These are phyloP conservation scores for Phlyctochytrium planicorne DNA, from an alignment of 192 early-diverging fungal genomes.

Conservation along the genomic window DNA sequence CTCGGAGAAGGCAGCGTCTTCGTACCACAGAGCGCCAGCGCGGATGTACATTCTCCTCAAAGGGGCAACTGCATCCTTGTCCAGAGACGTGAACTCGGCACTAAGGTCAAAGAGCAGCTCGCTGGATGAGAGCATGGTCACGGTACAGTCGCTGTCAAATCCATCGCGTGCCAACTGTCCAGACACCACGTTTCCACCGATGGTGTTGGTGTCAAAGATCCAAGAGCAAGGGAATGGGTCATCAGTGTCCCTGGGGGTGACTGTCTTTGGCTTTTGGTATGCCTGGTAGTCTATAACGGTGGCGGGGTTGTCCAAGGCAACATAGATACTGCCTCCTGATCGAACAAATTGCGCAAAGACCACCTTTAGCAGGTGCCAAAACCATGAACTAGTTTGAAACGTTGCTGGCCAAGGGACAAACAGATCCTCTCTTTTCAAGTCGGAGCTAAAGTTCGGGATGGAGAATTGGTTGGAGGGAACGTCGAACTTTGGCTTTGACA, in stretches of 20 bases:
- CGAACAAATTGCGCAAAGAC: slow-evolving; percentile 13
- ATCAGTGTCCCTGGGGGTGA: background rate
- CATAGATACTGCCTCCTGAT: slow-evolving; percentile 22
- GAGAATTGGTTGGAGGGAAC: too few relatives aligned
- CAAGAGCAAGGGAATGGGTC: slow-evolving; percentile 14
- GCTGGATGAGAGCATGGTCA: slow-evolving; percentile 15
- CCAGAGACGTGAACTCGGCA: slow-evolving; percentile 14
- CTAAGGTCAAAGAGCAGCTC: slow-evolving; percentile 15
- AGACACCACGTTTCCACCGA: slow-evolving; percentile 4
- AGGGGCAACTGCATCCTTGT: slow-evolving; percentile 21
- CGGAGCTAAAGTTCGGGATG: too few relatives aligned
- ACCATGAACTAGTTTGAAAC: slow-evolving; percentile 2
- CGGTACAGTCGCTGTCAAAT: slow-evolving; percentile 11
- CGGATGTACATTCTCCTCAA: background rate
- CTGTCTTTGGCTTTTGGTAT: background rate
- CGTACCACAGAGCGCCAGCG: slow-evolving; percentile 19
- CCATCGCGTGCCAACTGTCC: slow-evolving; percentile 17
- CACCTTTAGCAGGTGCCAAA: slow-evolving; percentile 2
- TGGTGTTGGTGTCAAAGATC: slow-evolving; percentile 15
- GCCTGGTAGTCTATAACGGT: slow-evolving; percentile 11
- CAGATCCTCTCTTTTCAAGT: background rate
- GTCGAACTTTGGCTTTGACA: slow-evolving; percentile 20
- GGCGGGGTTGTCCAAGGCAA: slow-evolving; percentile 18
- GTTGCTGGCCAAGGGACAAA: background rate
- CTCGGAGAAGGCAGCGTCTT: background rate